phyloP scores from a whole-genome alignment of 805 yeast species.

The Danielia reshetovae region DNA sequence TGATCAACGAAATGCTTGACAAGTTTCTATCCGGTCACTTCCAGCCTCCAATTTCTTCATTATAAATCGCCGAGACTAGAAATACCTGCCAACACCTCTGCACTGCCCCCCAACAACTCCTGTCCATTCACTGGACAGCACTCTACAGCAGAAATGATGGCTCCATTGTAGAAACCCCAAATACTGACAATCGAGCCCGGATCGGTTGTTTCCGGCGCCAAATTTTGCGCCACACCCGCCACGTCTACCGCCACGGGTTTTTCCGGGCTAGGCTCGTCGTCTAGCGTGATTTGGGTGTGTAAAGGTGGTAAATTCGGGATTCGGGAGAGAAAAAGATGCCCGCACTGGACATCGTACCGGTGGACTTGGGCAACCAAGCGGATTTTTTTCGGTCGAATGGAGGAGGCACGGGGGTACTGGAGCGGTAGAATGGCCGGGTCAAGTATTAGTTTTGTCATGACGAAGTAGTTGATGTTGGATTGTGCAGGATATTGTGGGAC shows the following conservation, averaged over 20 bases:
- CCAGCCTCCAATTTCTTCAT: too few relatives aligned
- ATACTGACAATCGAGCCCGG: slow-evolving; percentile 27
- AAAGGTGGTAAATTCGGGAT: slow-evolving; percentile 16
- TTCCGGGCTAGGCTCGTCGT: slow-evolving; percentile 3
- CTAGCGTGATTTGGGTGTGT: slow-evolving; percentile 11
- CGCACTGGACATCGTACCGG: slow-evolving; percentile 12
- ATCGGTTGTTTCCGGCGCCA: slow-evolving; percentile 6
- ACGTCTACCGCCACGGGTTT: slow-evolving; percentile 6
- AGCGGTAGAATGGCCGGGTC: slow-evolving; percentile 23
- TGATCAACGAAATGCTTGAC: too few relatives aligned
- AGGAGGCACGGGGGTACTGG: slow-evolving; percentile 22
- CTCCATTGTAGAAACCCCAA: slow-evolving; percentile 31
- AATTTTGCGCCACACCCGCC: slow-evolving; percentile 7
- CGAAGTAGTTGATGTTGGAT: too few relatives aligned
- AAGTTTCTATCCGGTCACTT: too few relatives aligned
- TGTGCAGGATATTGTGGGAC: too few relatives aligned
- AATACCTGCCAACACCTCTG: slow-evolving; percentile 15
- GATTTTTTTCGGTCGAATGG: slow-evolving; percentile 16
- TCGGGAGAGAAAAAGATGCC: slow-evolving; percentile 13
- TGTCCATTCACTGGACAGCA: slow-evolving; percentile 18
- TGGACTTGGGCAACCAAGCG: slow-evolving; percentile 29
- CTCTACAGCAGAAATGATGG: slow-evolving; percentile 18
- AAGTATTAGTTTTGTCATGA: slow-evolving; percentile 29
- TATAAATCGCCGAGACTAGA: slow-evolving; percentile 10
- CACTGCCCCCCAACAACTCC: slow-evolving; percentile 9